Evolutionary conservation across 2,329 filamentous ascomycete species (phyloP), one percentile per base, ranked within the genome.

Genomic region (Colletotrichum cuscutae): DNA sequence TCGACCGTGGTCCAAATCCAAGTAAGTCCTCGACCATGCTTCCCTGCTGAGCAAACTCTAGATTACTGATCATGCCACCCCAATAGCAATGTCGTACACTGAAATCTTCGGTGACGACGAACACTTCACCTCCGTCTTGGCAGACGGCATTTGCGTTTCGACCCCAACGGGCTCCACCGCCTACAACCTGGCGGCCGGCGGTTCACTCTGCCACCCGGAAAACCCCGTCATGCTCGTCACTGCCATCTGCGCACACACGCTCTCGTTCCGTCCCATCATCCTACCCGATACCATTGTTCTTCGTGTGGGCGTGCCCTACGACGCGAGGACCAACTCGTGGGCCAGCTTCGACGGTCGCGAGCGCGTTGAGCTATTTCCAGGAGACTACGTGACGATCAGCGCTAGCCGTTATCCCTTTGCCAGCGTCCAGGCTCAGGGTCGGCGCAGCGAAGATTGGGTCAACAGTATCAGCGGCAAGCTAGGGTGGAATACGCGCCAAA

Each of bases 281-380:
- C 87, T 98, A 3, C 97, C 97, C 0, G 97, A 99, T 83, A 98
- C 96, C 0, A 97, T 98, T 74, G 96, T 98, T 1, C 86, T 99
- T 72, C 91, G 97, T 49, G 89, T 98, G 22, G 97, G 96, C 12
- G 95, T 98, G n/a, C 97, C 97, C 0, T 98, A 98, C 81, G 93
- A 97, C 81, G 94, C 95, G 9, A 88, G 97, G 62, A 95, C 95
- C 5, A 93, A 91, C 77, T 95, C 93, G 53, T 99, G 97, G 96
- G 97, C 95, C n/a, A 97, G 95, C 82, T 99, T 99, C 80, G 97
- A 99, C 82, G 97, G 97, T 1, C 90, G 95, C 74, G 95, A 98
- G 85, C 91, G 95, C 84, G 84, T 94, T n/a, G 94, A 97, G 84
- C 86, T 97, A 49, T 81, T 84, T 61, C 92, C 93, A 0, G 94